These are phyloP conservation scores for Handroanthus guayacan DNA, from an alignment of 257 asterid species.

Conservation along the genomic window DNA sequence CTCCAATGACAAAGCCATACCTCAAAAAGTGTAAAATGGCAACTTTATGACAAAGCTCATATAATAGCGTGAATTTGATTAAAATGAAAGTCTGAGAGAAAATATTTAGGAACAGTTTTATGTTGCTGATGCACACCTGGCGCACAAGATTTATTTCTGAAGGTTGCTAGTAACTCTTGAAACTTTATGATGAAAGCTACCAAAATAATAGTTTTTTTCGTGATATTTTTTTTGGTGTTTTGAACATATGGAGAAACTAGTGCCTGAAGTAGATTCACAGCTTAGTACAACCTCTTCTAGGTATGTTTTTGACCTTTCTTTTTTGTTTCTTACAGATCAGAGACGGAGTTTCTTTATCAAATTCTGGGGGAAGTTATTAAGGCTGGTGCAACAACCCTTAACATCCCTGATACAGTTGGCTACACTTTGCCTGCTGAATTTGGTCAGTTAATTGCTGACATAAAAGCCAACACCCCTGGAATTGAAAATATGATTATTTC, in stretches of 20 bases:
- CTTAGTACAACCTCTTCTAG: constrained; percentile 22
- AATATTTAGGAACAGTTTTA: background rate
- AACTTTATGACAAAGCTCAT: background rate
- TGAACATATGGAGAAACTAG: constrained; percentile 4
- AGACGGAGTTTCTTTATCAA: constrained; percentile 78
- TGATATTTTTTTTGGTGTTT: background rate
- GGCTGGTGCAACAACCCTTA: constrained; percentile 97
- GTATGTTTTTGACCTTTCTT: constrained; percentile 10
- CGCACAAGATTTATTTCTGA: background rate
- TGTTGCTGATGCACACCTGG: constrained; percentile 1
- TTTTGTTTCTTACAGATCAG: constrained; percentile 66
- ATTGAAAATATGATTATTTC: constrained; percentile 89
- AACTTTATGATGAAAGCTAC: constrained; percentile 22
- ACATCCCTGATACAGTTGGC: constrained; percentile 98
- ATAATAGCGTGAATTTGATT: constrained; percentile 13
- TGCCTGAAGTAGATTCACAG: background rate
- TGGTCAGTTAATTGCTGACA: constrained; percentile 84
- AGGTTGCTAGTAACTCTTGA: background rate
- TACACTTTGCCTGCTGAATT: constrained; percentile 77
- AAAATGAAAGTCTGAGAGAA: background rate
- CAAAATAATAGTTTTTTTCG: background rate
- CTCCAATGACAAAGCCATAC: constrained; percentile 16
- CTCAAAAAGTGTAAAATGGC: constrained; percentile 13
- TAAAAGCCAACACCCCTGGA: constrained; percentile 89
- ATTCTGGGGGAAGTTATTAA: constrained; percentile 91